A percentile compares a stretch with the other conserved stretches of the same genome.
Conservation (phyloP, 495 filamentous ascomycete genomes). For the Aspergillus carlsbadensis region DNA sequence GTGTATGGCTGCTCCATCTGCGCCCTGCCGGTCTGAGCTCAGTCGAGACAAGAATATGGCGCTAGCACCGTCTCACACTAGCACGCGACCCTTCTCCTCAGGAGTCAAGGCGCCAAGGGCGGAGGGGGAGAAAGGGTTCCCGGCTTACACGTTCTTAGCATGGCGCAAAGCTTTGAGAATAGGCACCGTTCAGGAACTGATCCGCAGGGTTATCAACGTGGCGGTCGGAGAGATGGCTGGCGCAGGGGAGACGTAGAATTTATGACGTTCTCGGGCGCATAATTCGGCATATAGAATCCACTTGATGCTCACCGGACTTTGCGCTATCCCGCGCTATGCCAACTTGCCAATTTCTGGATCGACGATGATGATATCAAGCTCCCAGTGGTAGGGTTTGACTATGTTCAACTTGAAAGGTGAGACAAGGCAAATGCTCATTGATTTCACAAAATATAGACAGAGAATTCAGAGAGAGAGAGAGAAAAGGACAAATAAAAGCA, state of each 20-base stretch:
- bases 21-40: slow-evolving; percentile 1
- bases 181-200: background rate
- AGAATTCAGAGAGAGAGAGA: background rate
- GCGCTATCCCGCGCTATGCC: too few relatives aligned
- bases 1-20: slow-evolving; percentile 14
- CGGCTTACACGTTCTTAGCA: background rate
- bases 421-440: background rate
- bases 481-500: slow-evolving; percentile 4
- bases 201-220: slow-evolving; percentile 7
- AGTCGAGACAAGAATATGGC: slow-evolving; percentile 15
- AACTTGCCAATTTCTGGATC: too few relatives aligned
- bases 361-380: too few relatives aligned
- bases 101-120: slow-evolving; percentile 1
- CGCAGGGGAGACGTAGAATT: background rate
- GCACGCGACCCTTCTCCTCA: background rate
- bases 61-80: background rate
- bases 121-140: background rate
- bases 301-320: too few relatives aligned
- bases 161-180: background rate
- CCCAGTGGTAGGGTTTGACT: too few relatives aligned
- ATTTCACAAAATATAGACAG: slow-evolving; percentile 7
- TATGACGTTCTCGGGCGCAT: background rate
- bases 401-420: background rate
- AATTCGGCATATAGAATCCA: background rate
- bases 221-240: slow-evolving; percentile 5